A percentile compares a stretch with the other conserved stretches of the same genome.
Conservation (phyloP, 2,329 filamentous ascomycete species). For the Diaporthe citri region DNA sequence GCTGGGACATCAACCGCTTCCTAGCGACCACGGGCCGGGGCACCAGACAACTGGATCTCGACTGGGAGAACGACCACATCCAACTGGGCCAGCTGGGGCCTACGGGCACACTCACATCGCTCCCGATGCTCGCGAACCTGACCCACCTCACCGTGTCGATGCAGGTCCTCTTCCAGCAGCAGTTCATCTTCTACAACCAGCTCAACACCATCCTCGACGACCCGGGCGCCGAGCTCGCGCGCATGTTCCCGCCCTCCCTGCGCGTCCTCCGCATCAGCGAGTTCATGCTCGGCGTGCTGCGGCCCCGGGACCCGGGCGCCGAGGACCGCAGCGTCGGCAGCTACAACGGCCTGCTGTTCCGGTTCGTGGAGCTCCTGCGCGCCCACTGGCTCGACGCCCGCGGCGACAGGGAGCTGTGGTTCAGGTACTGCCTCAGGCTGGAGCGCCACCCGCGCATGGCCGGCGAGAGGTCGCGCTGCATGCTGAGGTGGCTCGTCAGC, state of each 20-base stretch:
- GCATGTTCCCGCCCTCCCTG: background rate
- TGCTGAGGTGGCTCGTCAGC: constrained; percentile 14
- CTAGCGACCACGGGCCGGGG: background rate
- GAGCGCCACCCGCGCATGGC: constrained; percentile 12
- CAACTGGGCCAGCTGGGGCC: background rate
- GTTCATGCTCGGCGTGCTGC: background rate
- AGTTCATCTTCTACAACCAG: background rate
- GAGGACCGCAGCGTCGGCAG: background rate
- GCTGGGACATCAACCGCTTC: constrained; percentile 22
- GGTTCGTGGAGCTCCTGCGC: background rate
- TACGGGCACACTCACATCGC: background rate
- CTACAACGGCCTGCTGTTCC: background rate
- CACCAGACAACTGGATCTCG: background rate
- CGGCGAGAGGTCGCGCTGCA: background rate
- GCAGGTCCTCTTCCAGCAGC: background rate
- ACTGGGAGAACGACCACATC: background rate
- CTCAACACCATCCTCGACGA: background rate
- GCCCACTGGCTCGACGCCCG: constrained; percentile 8
- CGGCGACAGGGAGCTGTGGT: constrained; percentile 21
- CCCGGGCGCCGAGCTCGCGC: background rate
- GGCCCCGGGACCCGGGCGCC: background rate
- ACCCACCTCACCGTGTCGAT: constrained; percentile 23
- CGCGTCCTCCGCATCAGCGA: constrained; percentile 20
- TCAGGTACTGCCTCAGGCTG: background rate
- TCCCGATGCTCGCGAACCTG: background rate